A percentile compares a stretch with the other conserved stretches of the same genome.
phyloP scores from a whole-genome alignment of 2,329 filamentous ascomycete species.

The Furcasterigmium sp. region DNA sequence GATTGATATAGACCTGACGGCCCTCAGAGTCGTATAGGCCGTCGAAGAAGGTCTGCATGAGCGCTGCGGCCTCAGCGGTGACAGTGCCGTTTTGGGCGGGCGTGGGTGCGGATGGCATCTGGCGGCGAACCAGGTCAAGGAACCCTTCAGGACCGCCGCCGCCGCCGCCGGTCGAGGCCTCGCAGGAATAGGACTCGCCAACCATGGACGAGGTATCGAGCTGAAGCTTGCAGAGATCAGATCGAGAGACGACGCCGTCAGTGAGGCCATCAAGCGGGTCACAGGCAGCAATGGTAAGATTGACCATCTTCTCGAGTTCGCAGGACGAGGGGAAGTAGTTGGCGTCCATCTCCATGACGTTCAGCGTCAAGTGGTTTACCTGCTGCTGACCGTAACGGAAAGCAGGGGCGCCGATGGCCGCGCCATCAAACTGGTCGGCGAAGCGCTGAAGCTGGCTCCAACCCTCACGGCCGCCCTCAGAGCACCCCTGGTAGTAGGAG shows the following conservation, averaged over 20 bases:
- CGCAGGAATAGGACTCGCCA: constrained; percentile 26
- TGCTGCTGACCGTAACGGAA: constrained; percentile 40
- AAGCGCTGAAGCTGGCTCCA: constrained; percentile 46
- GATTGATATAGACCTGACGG: constrained; percentile 28
- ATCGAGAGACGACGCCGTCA: constrained; percentile 29
- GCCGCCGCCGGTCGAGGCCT: constrained; percentile 34
- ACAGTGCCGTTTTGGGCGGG: constrained; percentile 28
- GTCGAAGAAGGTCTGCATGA: constrained; percentile 25
- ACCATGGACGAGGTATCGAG: constrained; percentile 25
- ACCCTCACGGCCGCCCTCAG: constrained; percentile 44
- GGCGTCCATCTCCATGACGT: constrained; percentile 30
- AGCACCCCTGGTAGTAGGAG: constrained; percentile 50
- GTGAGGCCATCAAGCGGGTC: constrained; percentile 48
- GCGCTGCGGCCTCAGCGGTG: constrained; percentile 24
- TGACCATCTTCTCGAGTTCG: constrained; percentile 38
- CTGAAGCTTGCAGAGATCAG: constrained; percentile 27
- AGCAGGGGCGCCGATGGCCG: constrained; percentile 39
- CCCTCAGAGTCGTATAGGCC: constrained; percentile 30
- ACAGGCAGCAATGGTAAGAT: constrained; percentile 48
- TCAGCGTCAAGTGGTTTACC: constrained; percentile 32
- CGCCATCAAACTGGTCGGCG: constrained; percentile 40
- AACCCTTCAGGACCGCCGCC: constrained; percentile 18
- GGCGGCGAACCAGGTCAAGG: constrained; percentile 1
- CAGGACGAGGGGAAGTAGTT: constrained; percentile 32
- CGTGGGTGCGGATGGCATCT: constrained; percentile 17